These are phyloP conservation scores for Fistulinella cinereoalba DNA, from an alignment of 1,284 basidiomycete genomes.

Conservation along the genomic window DNA sequence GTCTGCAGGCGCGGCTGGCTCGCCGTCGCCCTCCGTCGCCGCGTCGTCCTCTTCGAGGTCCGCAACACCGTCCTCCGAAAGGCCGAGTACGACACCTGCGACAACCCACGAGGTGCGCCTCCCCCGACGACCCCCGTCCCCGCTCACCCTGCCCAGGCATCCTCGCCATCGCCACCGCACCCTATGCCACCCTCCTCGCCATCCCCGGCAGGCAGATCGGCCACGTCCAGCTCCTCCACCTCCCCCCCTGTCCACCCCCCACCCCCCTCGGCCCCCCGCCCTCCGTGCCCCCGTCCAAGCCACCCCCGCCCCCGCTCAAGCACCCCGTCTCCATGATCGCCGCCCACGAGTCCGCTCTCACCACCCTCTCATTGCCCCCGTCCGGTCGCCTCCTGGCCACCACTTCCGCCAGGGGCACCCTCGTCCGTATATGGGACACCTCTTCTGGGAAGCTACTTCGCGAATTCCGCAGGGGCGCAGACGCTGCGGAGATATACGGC, in stretches of 20 bases:
- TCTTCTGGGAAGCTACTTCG: constrained; percentile 70
- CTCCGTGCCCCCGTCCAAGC: constrained; percentile 41
- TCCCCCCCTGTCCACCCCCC: constrained; percentile 69
- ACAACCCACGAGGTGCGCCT: constrained; percentile 78
- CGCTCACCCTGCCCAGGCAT: constrained; percentile 50
- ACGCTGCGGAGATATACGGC: constrained; percentile 91
- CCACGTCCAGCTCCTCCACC: constrained; percentile 86
- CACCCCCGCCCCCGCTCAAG: constrained; percentile 54
- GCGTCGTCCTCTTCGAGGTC: constrained; percentile 80
- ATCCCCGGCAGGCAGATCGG: constrained; percentile 88
- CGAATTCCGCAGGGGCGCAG: constrained; percentile 85
- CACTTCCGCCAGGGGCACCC: constrained; percentile 80
- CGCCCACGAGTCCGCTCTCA: constrained; percentile 80
- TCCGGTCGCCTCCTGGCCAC: constrained; percentile 84
- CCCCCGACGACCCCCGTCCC: constrained; percentile 7
- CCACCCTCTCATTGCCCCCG: constrained; percentile 73
- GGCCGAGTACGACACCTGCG: constrained; percentile 86
- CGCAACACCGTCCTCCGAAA: constrained; percentile 58
- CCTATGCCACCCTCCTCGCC: constrained; percentile 77
- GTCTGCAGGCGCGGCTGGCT: constrained; percentile 80
- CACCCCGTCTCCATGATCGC: constrained; percentile 79
- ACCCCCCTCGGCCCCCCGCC: constrained; percentile 30
- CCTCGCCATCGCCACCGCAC: constrained; percentile 75
- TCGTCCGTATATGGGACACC: constrained; percentile 88
- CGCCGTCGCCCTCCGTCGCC: constrained; percentile 75